phyloP scores from a whole-genome alignment of 1,139 yeast species.

The Torulaspora pretoriensis region DNA sequence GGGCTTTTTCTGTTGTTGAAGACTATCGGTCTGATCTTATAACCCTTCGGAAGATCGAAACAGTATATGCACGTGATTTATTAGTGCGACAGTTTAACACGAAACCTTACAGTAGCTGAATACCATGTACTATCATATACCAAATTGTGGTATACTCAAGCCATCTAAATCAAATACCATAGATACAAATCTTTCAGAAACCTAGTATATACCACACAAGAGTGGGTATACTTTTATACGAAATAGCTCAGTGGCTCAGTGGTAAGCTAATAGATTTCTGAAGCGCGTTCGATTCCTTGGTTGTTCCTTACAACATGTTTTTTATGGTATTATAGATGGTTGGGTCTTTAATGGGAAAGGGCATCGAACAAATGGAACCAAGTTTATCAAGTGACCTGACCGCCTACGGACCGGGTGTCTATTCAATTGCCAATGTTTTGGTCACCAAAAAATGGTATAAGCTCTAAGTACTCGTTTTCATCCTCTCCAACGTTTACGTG shows the following conservation, averaged over 20 bases:
- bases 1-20: neutral
- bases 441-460: constrained; percentile 58
- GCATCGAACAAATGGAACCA: too few relatives aligned
- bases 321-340: neutral
- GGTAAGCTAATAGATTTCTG: neutral
- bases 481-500: constrained; percentile 68
- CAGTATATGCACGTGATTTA: neutral
- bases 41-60: neutral
- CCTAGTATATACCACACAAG: too few relatives aligned
- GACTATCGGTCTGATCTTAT: neutral
- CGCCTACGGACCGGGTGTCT: too few relatives aligned
- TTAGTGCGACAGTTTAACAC: neutral
- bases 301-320: neutral
- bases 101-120: neutral
- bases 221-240: too few relatives aligned
- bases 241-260: neutral
- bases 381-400: neutral
- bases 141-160: too few relatives aligned
- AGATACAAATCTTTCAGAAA: too few relatives aligned
- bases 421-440: constrained; percentile 27
- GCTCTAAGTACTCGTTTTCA: constrained; percentile 68
- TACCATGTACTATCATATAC: too few relatives aligned
- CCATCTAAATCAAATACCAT: too few relatives aligned
- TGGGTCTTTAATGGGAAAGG: too few relatives aligned
- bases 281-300: neutral